Percentiles rank a stretch among this genome's conserved stretches.
Evolutionary conservation across 2,329 filamentous ascomycete species (phyloP).

Genomic region (Alternaria angustiovoidea): DNA sequence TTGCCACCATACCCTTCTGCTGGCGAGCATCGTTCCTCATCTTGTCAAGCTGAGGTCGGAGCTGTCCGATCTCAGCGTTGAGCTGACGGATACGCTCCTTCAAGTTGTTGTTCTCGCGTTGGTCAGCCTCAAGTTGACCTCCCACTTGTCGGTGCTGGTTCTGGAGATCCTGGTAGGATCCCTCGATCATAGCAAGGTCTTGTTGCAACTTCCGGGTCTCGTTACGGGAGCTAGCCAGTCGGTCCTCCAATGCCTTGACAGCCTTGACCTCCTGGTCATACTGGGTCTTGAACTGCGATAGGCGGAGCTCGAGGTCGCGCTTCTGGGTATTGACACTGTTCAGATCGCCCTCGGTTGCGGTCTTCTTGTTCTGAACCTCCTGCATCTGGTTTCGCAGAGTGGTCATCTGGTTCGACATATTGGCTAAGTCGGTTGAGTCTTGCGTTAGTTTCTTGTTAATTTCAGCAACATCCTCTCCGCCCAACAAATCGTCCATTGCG

Average conservation of each 20-base stretch:
- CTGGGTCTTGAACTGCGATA: constrained; percentile 83
- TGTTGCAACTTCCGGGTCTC: constrained; percentile 86
- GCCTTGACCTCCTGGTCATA: constrained; percentile 95
- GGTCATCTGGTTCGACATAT: constrained; percentile 93
- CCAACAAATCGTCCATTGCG: constrained; percentile 80
- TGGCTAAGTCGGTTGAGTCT: constrained; percentile 91
- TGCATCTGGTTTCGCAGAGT: constrained; percentile 93
- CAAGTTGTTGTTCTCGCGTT: constrained; percentile 83
- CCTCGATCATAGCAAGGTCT: constrained; percentile 84
- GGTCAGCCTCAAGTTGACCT: constrained; percentile 80
- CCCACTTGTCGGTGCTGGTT: constrained; percentile 80
- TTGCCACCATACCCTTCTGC: constrained; percentile 94
- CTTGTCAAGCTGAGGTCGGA: constrained; percentile 93
- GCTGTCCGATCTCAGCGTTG: constrained; percentile 81
- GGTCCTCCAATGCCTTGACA: constrained; percentile 84
- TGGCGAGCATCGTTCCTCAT: constrained; percentile 89
- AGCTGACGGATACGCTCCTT: constrained; percentile 87
- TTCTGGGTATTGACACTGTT: constrained; percentile 85
- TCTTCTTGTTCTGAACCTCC: constrained; percentile 84
- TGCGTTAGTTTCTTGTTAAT: constrained; percentile 86
- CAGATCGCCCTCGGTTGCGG: constrained; percentile 80
- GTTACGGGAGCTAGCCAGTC: constrained; percentile 75
- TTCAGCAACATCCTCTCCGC: constrained; percentile 84
- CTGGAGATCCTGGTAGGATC: constrained; percentile 80
- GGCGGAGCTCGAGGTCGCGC: constrained; percentile 86